Percentiles rank a stretch among this genome's conserved stretches.
Evolutionary conservation across 2,329 filamentous ascomycete genomes (phyloP).

Genomic region (Colletotrichum sp.): DNA sequence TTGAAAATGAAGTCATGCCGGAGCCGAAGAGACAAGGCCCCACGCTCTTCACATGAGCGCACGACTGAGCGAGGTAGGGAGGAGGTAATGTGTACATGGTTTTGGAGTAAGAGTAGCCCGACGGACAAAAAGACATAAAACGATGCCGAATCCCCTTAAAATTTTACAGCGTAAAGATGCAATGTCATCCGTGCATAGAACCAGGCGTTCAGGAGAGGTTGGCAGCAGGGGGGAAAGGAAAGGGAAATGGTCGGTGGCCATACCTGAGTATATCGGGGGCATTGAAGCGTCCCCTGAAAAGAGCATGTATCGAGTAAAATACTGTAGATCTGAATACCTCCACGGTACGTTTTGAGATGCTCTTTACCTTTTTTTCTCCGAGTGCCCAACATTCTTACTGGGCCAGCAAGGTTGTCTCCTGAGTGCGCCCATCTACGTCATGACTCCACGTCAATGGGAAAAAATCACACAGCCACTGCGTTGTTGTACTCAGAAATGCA

Average conservation of each 20-base stretch:
- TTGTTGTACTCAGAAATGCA: not conserved
- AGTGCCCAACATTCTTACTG: not conserved
- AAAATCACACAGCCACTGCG: not conserved
- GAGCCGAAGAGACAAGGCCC: conserved; percentile 36
- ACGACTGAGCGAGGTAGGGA: not conserved
- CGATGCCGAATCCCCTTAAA: not conserved
- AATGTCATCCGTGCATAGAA: conserved; percentile 15
- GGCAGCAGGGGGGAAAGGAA: not conserved
- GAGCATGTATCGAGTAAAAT: not conserved
- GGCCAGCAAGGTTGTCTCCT: not conserved
- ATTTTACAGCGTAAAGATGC: not conserved
- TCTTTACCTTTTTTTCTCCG: not conserved
- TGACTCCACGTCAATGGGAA: not conserved
- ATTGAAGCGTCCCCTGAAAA: not conserved
- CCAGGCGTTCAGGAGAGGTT: conserved; percentile 15
- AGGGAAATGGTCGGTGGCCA: not conserved
- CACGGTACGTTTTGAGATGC: not conserved
- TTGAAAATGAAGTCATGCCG: conserved; percentile 43
- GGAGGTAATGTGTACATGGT: not conserved
- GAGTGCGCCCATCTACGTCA: not conserved
- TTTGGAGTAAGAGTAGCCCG: not conserved
- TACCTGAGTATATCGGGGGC: not conserved
- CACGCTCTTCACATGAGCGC: conserved; percentile 43
- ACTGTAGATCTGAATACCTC: not conserved
- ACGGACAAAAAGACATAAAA: not conserved